Conservation (phyloP, 2,329 filamentous ascomycete species). For the Aureobasidium sp. region DNA sequence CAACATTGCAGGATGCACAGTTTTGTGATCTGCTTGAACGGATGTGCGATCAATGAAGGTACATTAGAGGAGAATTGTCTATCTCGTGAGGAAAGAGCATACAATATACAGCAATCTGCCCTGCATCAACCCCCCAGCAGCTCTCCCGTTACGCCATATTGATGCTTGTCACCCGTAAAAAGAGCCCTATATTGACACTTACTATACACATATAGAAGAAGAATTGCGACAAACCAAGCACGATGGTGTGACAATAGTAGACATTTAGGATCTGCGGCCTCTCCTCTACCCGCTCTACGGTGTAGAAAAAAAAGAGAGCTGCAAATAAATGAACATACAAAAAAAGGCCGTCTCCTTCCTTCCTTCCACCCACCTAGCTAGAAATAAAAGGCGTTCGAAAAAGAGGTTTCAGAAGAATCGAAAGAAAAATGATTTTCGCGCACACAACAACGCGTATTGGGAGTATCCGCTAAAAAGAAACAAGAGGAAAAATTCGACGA, state of each 20-base stretch:
- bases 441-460: neutral
- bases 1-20: too few relatives aligned
- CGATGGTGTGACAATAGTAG: neutral
- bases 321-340: neutral
- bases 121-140: neutral
- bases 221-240: neutral
- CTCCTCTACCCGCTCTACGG: neutral
- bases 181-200: neutral
- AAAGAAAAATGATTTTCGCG: neutral
- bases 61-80: neutral
- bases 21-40: too few relatives aligned
- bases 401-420: neutral
- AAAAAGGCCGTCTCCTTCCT: neutral
- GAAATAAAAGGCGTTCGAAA: neutral
- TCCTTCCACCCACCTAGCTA: neutral
- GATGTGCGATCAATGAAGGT: too few relatives aligned
- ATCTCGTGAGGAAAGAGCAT: neutral
- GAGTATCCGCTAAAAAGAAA: conserved; percentile 9
- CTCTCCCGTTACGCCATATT: neutral
- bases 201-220: neutral
- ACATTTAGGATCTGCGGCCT: neutral
- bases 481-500: neutral
- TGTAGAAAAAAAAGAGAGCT: neutral
- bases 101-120: neutral
- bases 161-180: neutral